These are phyloP conservation scores for Bjerkandera adusta DNA, from an alignment of 1,284 basidiomycete genomes.

Conservation along the genomic window DNA sequence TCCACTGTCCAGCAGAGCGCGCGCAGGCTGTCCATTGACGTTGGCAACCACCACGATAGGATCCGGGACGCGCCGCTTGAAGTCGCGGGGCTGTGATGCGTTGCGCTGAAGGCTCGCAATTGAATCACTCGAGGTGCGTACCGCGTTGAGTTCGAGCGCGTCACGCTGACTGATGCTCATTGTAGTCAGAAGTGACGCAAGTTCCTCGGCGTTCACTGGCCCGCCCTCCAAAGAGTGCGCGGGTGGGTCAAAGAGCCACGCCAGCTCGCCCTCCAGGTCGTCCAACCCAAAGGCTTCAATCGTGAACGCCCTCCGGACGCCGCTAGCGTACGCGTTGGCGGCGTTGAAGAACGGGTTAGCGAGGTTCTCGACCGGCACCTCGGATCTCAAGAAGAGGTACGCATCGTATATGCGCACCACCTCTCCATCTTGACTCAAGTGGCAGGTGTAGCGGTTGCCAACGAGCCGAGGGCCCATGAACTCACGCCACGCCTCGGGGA, in stretches of 20 bases:
- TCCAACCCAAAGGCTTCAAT: background rate
- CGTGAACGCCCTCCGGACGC: background rate
- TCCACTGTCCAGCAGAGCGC: constrained; percentile 33
- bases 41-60: constrained; percentile 30
- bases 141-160: too few species aligned
- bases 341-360: background rate
- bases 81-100: background rate
- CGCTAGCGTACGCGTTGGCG: background rate
- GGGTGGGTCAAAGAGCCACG: too few species aligned
- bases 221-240: too few species aligned
- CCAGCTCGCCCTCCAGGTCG: background rate
- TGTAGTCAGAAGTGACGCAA: too few species aligned
- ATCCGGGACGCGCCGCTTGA: constrained; percentile 23
- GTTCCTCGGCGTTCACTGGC: too few species aligned
- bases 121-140: too few species aligned
- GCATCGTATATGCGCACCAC: background rate
- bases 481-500: background rate
- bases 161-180: too few species aligned
- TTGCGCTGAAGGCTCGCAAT: background rate
- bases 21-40: constrained; percentile 30
- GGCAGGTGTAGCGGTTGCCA: background rate
- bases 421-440: background rate
- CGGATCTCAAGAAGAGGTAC: background rate
- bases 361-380: too few species aligned
- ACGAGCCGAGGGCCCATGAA: background rate